A percentile compares a stretch with the other conserved stretches of the same genome.
phyloP scores from a whole-genome alignment of 164 flowering plant species.

The Berberis vulgaris region DNA sequence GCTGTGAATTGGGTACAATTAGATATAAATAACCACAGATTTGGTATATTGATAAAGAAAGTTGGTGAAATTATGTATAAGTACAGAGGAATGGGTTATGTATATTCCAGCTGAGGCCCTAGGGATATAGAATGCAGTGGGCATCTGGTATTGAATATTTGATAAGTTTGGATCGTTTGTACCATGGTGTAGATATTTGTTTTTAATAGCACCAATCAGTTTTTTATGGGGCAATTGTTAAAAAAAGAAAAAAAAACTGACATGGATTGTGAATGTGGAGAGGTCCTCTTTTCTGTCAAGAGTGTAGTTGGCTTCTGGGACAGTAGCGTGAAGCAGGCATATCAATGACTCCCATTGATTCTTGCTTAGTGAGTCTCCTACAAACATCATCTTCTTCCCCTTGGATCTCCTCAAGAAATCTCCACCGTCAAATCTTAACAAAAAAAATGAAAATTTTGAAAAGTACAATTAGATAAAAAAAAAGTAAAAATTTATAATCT shows the following conservation, averaged over 20 bases:
- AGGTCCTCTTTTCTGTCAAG: constrained; percentile 6
- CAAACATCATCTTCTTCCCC: constrained; percentile 41
- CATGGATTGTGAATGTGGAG: constrained; percentile 29
- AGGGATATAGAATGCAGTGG: too few species aligned
- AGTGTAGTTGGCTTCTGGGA: constrained; percentile 22
- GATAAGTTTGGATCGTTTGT: too few species aligned
- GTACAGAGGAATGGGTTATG: too few species aligned
- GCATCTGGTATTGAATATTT: too few species aligned
- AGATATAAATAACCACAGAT: too few species aligned
- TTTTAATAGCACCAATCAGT: too few species aligned
- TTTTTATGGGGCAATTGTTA: too few species aligned
- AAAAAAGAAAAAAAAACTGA: constrained; percentile 1
- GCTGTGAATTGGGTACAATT: too few species aligned
- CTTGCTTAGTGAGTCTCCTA: constrained; percentile 42
- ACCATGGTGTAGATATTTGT: too few species aligned
- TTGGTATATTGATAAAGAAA: too few species aligned
- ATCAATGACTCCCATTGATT: constrained; percentile 41
- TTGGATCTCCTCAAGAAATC: constrained; percentile 22
- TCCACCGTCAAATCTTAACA: constrained; percentile 29
- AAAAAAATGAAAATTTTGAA: not conserved
- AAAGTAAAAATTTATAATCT: not conserved
- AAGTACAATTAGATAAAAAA: not conserved
- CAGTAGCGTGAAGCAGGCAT: constrained; percentile 36
- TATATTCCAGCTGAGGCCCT: too few species aligned
- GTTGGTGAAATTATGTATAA: too few species aligned